Percentiles rank a stretch among this genome's conserved stretches.
phyloP scores from a whole-genome alignment of 2,329 filamentous ascomycete genomes.

The Exophiala calicioides region DNA sequence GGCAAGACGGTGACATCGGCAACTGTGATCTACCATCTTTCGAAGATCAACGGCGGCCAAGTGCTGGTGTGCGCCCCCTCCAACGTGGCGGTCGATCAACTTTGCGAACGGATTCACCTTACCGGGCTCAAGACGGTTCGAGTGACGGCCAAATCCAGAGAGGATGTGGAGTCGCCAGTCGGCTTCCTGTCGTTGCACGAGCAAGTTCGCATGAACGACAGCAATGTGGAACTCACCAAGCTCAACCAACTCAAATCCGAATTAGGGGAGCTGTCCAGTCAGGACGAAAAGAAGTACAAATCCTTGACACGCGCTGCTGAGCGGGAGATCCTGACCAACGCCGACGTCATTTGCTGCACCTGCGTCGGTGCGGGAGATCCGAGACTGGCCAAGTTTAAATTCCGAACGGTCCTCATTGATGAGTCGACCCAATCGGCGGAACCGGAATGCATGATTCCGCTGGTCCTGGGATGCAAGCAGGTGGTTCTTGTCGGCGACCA shows the following conservation, averaged over 20 bases:
- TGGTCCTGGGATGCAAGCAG: slow-evolving; percentile 97
- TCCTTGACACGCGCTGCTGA: slow-evolving; percentile 91
- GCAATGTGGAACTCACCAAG: slow-evolving; percentile 89
- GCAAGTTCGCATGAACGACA: slow-evolving; percentile 96
- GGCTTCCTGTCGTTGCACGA: slow-evolving; percentile 93
- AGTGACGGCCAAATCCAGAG: slow-evolving; percentile 96
- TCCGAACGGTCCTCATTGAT: slow-evolving; percentile 95
- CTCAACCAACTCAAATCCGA: slow-evolving; percentile 91
- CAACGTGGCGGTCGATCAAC: slow-evolving; percentile 96
- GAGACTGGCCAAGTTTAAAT: slow-evolving; percentile 93
- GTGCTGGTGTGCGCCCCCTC: slow-evolving; percentile 96
- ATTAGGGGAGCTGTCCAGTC: slow-evolving; percentile 84
- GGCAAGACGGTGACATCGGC: slow-evolving; percentile 98
- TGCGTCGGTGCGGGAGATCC: slow-evolving; percentile 97
- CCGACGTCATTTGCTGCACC: slow-evolving; percentile 98
- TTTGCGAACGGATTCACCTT: slow-evolving; percentile 93
- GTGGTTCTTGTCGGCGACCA: slow-evolving; percentile 98
- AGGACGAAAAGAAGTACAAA: slow-evolving; percentile 98
- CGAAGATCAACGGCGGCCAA: slow-evolving; percentile 91
- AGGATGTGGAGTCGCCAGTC: slow-evolving; percentile 98
- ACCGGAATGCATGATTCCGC: slow-evolving; percentile 97
- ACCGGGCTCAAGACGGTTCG: slow-evolving; percentile 96
- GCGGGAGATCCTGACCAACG: slow-evolving; percentile 89
- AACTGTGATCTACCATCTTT: slow-evolving; percentile 96
- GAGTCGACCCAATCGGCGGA: slow-evolving; percentile 98